Percentiles rank a stretch among this genome's conserved stretches.
These are phyloP conservation scores for Pleodorina starrii DNA, from an alignment of 139 green algal genomes.

Conservation along the genomic window DNA sequence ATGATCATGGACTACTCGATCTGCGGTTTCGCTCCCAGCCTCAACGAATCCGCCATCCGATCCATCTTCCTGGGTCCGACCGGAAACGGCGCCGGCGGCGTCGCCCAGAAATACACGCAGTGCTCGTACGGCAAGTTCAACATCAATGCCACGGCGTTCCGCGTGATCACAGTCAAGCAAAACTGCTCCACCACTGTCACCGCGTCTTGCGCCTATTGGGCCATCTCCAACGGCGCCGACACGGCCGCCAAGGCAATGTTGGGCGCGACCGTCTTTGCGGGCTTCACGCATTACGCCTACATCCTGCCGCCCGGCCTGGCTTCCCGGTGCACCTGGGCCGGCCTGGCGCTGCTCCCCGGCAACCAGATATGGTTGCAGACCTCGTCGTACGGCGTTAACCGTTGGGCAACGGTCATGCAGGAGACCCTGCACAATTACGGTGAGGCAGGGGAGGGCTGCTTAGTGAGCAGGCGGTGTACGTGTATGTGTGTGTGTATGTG, in stretches of 20 bases:
- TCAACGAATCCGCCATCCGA: neutral
- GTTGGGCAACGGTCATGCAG: slow-evolving; percentile 30
- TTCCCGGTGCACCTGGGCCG: neutral
- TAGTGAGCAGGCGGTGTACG: too few species aligned
- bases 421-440: slow-evolving; percentile 20
- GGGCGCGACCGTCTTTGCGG: neutral
- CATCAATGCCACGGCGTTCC: neutral
- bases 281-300: slow-evolving; percentile 26
- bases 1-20: neutral
- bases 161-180: neutral
- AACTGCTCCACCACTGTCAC: neutral
- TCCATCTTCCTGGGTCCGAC: neutral
- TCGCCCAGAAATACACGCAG: neutral
- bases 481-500: too few species aligned
- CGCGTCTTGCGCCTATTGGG: neutral
- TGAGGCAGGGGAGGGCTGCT: too few species aligned
- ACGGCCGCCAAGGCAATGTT: neutral
- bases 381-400: neutral
- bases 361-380: slow-evolving; percentile 37
- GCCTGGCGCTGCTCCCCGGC: slow-evolving; percentile 36
- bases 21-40: neutral
- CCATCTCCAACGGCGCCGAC: slow-evolving; percentile 1
- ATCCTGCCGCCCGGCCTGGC: neutral
- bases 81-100: neutral
- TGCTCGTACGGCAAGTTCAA: slow-evolving; percentile 29